Evolutionary conservation across 805 yeast genomes (phyloP).

Genomic region (Wickerhamiella cacticola): DNA sequence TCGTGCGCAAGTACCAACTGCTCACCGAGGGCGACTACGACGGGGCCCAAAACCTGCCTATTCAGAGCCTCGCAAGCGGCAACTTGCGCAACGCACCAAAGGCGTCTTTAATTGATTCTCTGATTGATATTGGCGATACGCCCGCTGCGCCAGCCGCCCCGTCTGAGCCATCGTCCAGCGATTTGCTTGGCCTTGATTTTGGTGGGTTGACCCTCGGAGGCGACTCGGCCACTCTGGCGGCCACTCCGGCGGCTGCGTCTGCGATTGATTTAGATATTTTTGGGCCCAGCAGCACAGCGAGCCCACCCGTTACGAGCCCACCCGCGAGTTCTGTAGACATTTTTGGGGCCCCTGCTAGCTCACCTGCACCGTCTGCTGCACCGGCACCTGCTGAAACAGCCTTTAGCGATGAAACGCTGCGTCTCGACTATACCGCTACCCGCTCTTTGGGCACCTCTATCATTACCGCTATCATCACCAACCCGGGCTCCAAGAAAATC

Average conservation of each 20-base stretch:
- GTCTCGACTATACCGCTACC: conserved; percentile 37
- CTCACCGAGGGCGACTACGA: conserved; percentile 52
- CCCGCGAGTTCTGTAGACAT: conserved; percentile 7
- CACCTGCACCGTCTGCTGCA: conserved; percentile 16
- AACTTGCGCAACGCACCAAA: conserved; percentile 27
- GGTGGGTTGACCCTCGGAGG: conserved; percentile 35
- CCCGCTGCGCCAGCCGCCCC: conserved; percentile 18
- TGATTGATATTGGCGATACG: conserved; percentile 60
- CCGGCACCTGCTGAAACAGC: not conserved
- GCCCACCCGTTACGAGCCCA: conserved; percentile 14
- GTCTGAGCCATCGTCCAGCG: conserved; percentile 31
- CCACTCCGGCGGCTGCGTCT: conserved; percentile 19
- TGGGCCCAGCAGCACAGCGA: conserved; percentile 24
- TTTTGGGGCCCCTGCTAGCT: conserved; percentile 12
- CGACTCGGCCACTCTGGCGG: conserved; percentile 28
- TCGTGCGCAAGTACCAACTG: conserved; percentile 53
- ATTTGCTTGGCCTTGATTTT: conserved; percentile 57
- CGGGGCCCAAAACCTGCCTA: conserved; percentile 40
- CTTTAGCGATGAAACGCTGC: conserved; percentile 32
- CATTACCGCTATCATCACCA: conserved; percentile 38
- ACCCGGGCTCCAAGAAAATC: conserved; percentile 35
- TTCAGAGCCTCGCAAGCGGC: conserved; percentile 26
- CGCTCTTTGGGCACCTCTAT: conserved; percentile 35
- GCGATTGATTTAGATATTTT: conserved; percentile 5
- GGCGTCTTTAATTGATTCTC: conserved; percentile 35